Evolutionary conservation across 495 filamentous ascomycete species (phyloP), one percentile per base, ranked within the genome.

Genomic region (Hypoxylon fragiforme): DNA sequence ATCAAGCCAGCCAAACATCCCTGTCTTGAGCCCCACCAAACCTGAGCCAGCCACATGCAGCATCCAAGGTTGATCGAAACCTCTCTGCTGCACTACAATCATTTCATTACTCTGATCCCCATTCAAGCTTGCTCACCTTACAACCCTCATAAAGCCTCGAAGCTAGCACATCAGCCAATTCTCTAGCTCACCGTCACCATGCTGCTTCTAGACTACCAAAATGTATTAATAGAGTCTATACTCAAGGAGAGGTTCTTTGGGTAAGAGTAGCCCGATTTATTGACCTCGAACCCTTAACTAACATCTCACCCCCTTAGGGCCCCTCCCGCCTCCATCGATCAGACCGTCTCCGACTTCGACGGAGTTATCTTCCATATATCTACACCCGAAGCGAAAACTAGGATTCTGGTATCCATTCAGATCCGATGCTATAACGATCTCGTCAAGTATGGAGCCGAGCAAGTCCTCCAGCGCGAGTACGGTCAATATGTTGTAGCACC

Each of bases 161-260:
- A 28, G 24, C 24, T 4, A 55, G 36, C 60, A 45, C 19, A 59
- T 32, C 28, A 22, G 31, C 11, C 52, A 46, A 42, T 26, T 26
- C 7, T 31, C 24, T 28, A 28, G 50, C 42, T 48, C 74, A 85
- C 64, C 60, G 96, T 48, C 74, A 85, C 64, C 60, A 97, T 97
- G 94, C 84, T 98, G 74, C 86, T 97, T 67, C 85, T 99, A 64
- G 94, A 99, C 70, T 99, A 99, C 70, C 94, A 97, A 69, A 99
- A 99, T 74, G 91, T 95, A 50, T 80, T 97, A 65, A 96, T 99
- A 68, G 90, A 96, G 75, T 88, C 91, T 47, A 84, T 97, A 61
- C 85, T 99, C 57, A 95, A 87, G 51, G 94, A 99, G 77, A 88
- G 94, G 59, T 92, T 97, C 75, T 86, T 88, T 34, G 90, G 90